phyloP scores from a whole-genome alignment of 2,329 filamentous ascomycete genomes.

The Bipolaris victoriae region DNA sequence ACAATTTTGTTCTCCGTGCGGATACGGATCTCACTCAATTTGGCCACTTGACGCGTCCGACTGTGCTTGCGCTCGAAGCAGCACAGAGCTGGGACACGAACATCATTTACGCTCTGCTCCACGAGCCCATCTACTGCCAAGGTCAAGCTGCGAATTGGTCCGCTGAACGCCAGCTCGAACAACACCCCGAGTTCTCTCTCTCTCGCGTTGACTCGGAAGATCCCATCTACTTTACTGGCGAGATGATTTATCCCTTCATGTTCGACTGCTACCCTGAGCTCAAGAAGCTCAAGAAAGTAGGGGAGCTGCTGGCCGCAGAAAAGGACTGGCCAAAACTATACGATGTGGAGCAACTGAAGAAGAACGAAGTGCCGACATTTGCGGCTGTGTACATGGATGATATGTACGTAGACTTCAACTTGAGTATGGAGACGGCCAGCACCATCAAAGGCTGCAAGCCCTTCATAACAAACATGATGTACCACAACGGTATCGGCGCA shows the following conservation, averaged over 20 bases:
- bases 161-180: constrained; percentile 67
- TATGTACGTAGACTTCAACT: constrained; percentile 86
- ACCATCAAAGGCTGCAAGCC: constrained; percentile 79
- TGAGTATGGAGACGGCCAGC: constrained; percentile 74
- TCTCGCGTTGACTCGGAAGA: constrained; percentile 49
- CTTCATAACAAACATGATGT: constrained; percentile 84
- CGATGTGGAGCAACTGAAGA: constrained; percentile 71
- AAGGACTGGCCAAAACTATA: constrained; percentile 79
- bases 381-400: constrained; percentile 84
- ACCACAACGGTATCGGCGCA: constrained; percentile 80
- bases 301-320: constrained; percentile 71
- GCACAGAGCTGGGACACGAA: constrained; percentile 74
- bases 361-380: constrained; percentile 85
- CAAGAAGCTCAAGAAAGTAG: constrained; percentile 68
- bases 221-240: constrained; percentile 81
- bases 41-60: constrained; percentile 74
- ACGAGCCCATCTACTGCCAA: constrained; percentile 87
- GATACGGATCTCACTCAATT: constrained; percentile 76
- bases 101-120: constrained; percentile 83
- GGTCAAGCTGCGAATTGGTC: constrained; percentile 74
- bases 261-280: constrained; percentile 83
- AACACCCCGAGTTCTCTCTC: constrained; percentile 53
- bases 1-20: constrained; percentile 70
- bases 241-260: constrained; percentile 90
- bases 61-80: constrained; percentile 71